Base-by-base conservation (phyloP, 2,329 filamentous ascomycete species). In the Metarhizium brunneum region DNA sequence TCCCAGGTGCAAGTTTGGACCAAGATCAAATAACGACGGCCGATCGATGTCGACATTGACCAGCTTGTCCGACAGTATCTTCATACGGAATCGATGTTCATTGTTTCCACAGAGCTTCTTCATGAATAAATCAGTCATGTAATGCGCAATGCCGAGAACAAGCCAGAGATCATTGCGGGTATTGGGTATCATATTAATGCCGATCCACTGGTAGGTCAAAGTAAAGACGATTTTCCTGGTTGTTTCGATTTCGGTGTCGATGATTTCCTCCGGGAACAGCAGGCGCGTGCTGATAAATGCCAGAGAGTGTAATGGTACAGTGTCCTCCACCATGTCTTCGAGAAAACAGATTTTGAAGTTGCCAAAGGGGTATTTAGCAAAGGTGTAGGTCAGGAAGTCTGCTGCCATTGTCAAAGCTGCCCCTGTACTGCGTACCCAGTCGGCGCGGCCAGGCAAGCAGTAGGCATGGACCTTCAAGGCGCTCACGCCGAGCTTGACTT, bases 291-390 rank as follows among this genome's bases (percentile, higher is more conserved):
- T 97, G 72, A 91, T 91, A 36, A 99, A 83, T 0, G 92, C 88
- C 62, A 99, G 78, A 0, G 88, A 92, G 38, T 91, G 91, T 8
- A 90, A 83, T 18, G 91, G 82, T 20, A 87, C 77, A 1, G 87
- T 87, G 56, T 96, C 88, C 35, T 82, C 77, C 1, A 86, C 74
- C 68, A 94, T 81, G 68, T 99, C 94, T 63, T 99, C 94, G 18
- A 99, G 85, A 63, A 99, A 99, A 62, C 90, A 92, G 54, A 97
- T 74, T 65, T 95, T 95, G 76, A 95, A 97, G 65, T 88, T 91
- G 32, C 88, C 83, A 68, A 94, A 97, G 0, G 94, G 92, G 67
- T 95, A 99, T 25, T 88, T 86, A 30, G 91, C 90, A 68, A 92
- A 97, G 4, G 85, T 88, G 60, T 92, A 83, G 4, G 89, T 90